Evolutionary conservation across 371 early-diverging fungal genomes (phyloP).

Genomic region (Lichtheimia ramosa): DNA sequence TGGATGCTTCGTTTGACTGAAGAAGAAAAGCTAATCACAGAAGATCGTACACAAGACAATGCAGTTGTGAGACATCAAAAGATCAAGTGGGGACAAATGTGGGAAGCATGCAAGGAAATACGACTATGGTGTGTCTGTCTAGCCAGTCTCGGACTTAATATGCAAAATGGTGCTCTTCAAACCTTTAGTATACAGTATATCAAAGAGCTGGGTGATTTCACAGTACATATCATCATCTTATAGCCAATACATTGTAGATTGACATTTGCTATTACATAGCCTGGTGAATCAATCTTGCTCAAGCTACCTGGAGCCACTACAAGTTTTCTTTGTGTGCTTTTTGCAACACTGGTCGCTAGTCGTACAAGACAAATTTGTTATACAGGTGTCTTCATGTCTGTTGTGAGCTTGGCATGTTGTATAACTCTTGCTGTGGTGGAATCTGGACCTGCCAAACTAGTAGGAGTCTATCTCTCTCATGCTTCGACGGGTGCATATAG

Average conservation of each 20-base stretch:
- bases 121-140: slow-evolving; percentile 14
- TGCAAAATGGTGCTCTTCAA: slow-evolving; percentile 20
- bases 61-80: slow-evolving; percentile 10
- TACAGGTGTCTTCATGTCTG: slow-evolving; percentile 9
- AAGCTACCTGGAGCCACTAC: slow-evolving; percentile 9
- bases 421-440: slow-evolving; percentile 16
- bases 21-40: slow-evolving; percentile 12
- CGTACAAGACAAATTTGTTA: slow-evolving; percentile 8
- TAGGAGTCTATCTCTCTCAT: slow-evolving; percentile 30
- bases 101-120: slow-evolving; percentile 17
- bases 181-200: slow-evolving; percentile 10
- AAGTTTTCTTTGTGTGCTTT: slow-evolving; percentile 1
- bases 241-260: not conserved
- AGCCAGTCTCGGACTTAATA: slow-evolving; percentile 6
- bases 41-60: slow-evolving; percentile 18
- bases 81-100: slow-evolving; percentile 18
- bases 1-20: slow-evolving; percentile 9
- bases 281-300: slow-evolving; percentile 11
- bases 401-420: slow-evolving; percentile 5
- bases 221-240: not conserved
- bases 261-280: not conserved
- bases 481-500: slow-evolving; percentile 16
- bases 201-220: slow-evolving; percentile 14
- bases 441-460: slow-evolving; percentile 18
- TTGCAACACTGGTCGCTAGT: slow-evolving; percentile 6